Evolutionary conservation across 75 land plant genomes (phyloP), one percentile per base, ranked within the genome.

Genomic region (Selaginella moellendorffii): DNA sequence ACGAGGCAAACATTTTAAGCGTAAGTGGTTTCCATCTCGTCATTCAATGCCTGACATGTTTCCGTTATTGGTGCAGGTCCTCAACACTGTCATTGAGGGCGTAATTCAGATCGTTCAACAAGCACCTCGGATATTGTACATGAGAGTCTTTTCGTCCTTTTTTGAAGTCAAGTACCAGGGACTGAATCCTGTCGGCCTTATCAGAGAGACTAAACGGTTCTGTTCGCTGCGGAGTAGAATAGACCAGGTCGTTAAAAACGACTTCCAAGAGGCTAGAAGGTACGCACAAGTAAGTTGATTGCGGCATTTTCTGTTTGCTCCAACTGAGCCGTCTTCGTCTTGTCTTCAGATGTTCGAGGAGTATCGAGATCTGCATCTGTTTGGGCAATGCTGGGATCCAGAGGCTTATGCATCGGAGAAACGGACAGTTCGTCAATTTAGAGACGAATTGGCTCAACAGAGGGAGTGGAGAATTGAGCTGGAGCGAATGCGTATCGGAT

Each of bases 401-500:
- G 72, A 65, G n/a, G 67, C 72, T 12, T 75, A 70, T 65, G 67
- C 74, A 1, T 29, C 73, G 23, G 66, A 64, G 53, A 65, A 58
- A 30, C 29, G 72, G 10, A 51, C 77, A 0, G 72, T 75, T 2
- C 77, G 77, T 0, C 66, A 59, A 28, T 75, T 67, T 52, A 69
- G 77, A 28, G 77, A 75, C 24, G 73, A 69, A 21, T 61, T 75
- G 59, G 73, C 77, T 26, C 74, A 58, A 28, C 68, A 75, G 26
- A 65, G 77, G 25, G 77, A 75, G 52, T 69, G 73, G 73, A 63
- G 72, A 30, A 75, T 75, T 42, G 73, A 69, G 29, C 68, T 75
- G 24, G 77, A 75, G 42, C 64, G 65, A 19, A 75, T 75, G 77
- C 68, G 77, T 20, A 75, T 52, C 14, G 71, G 54, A 62, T 36